These are phyloP conservation scores for Fusarium citri DNA, from an alignment of 2,329 filamentous ascomycete genomes.

Conservation along the genomic window DNA sequence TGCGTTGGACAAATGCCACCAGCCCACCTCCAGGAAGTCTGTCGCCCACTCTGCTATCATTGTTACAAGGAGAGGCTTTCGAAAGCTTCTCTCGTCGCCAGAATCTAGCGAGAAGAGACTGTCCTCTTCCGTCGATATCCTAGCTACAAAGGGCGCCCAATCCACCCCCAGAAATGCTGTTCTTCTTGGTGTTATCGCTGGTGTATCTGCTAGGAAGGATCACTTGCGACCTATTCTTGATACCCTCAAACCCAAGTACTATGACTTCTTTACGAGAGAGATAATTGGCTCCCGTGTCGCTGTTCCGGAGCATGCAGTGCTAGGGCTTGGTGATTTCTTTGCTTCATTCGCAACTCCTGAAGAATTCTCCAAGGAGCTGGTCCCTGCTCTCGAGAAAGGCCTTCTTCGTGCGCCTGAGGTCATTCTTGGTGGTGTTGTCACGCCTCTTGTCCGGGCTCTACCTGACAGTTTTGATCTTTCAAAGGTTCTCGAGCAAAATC, in stretches of 20 bases:
- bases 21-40: constrained; percentile 70
- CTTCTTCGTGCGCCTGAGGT: constrained; percentile 91
- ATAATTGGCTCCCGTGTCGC: constrained; percentile 81
- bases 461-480: constrained; percentile 81
- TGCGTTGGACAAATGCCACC: constrained; percentile 81
- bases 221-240: constrained; percentile 72
- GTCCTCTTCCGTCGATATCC: constrained; percentile 69
- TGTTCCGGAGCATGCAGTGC: constrained; percentile 77
- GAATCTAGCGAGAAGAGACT: constrained; percentile 70
- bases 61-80: constrained; percentile 81
- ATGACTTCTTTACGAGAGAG: constrained; percentile 86
- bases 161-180: constrained; percentile 77
- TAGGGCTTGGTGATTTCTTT: constrained; percentile 86
- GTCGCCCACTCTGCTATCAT: constrained; percentile 80
- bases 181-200: constrained; percentile 86
- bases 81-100: constrained; percentile 74
- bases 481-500: constrained; percentile 73
- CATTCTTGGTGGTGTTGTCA: constrained; percentile 81
- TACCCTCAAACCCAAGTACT: constrained; percentile 75
- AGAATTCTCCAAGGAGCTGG: constrained; percentile 79
- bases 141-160: constrained; percentile 75
- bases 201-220: constrained; percentile 81
- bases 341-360: constrained; percentile 76
- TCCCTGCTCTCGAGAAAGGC: constrained; percentile 88
- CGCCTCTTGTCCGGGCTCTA: constrained; percentile 77